Conservation (phyloP, 768 basidiomycete species). For the Mycena indigotica region DNA sequence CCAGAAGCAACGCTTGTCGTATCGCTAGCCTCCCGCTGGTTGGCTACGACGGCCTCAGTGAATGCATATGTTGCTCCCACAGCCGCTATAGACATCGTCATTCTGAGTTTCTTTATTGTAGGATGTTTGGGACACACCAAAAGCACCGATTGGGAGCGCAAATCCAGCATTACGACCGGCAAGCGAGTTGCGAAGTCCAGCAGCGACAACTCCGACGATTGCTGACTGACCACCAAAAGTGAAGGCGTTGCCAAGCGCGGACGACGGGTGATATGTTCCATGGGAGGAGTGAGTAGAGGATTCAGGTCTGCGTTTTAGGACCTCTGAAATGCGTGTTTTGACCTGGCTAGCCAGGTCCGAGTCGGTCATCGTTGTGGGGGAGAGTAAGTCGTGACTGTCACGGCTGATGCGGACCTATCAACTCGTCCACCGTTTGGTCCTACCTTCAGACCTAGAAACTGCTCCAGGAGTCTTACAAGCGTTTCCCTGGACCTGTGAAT, state of each 20-base stretch:
- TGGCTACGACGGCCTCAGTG: slow-evolving; percentile 80
- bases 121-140: slow-evolving; percentile 75
- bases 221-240: slow-evolving; percentile 23
- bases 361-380: slow-evolving; percentile 3
- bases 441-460: neutral
- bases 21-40: slow-evolving; percentile 78
- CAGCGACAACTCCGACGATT: slow-evolving; percentile 43
- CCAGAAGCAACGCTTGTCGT: slow-evolving; percentile 81
- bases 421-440: neutral
- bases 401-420: neutral
- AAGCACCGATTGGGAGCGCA: slow-evolving; percentile 88
- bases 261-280: slow-evolving; percentile 1
- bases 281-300: neutral
- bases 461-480: neutral
- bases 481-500: neutral
- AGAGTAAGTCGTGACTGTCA: neutral
- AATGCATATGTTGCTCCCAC: slow-evolving; percentile 88
- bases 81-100: slow-evolving; percentile 72
- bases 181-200: slow-evolving; percentile 80
- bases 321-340: neutral
- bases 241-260: slow-evolving; percentile 11
- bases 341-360: slow-evolving; percentile 4
- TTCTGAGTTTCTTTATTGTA: too few relatives aligned
- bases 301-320: neutral
- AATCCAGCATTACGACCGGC: slow-evolving; percentile 81